A percentile compares a stretch with the other conserved stretches of the same genome.
Conservation (phyloP, 345 rosid genomes). For the Aquilaria sinensis region DNA sequence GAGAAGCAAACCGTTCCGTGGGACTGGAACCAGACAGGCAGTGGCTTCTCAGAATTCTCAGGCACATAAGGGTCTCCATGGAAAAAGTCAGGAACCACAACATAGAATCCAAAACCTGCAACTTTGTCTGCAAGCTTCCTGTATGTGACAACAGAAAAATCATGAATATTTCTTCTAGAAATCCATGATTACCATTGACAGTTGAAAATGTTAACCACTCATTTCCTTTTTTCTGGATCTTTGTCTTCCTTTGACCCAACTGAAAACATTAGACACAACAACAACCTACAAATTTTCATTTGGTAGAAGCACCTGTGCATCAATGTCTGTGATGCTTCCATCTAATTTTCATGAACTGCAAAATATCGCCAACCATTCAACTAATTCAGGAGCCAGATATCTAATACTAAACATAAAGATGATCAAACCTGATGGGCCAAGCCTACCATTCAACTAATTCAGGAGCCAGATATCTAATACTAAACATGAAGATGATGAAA, state of each 20-base stretch:
- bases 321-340: no score
- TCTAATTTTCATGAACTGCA: no score
- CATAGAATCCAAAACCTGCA: slow-evolving; percentile 68
- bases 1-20: slow-evolving; percentile 55
- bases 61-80: slow-evolving; percentile 42
- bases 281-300: background rate
- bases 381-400: no score
- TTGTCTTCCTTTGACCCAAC: background rate
- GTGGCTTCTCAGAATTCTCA: slow-evolving; percentile 20
- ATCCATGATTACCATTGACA: background rate
- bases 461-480: no score
- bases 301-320: background rate
- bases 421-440: no score
- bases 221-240: background rate
- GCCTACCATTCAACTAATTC: no score
- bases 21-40: slow-evolving; percentile 48
- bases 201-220: background rate
- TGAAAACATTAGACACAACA: background rate
- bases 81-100: slow-evolving; percentile 67
- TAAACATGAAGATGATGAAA: no score
- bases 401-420: no score
- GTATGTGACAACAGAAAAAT: slow-evolving; percentile 1
- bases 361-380: no score
- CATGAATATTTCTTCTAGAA: background rate
- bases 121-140: slow-evolving; percentile 79